A percentile compares a stretch with the other conserved stretches of the same genome.
These are phyloP conservation scores for Solanum dulcamara DNA, from an alignment of 257 asterid species.

Conservation along the genomic window DNA sequence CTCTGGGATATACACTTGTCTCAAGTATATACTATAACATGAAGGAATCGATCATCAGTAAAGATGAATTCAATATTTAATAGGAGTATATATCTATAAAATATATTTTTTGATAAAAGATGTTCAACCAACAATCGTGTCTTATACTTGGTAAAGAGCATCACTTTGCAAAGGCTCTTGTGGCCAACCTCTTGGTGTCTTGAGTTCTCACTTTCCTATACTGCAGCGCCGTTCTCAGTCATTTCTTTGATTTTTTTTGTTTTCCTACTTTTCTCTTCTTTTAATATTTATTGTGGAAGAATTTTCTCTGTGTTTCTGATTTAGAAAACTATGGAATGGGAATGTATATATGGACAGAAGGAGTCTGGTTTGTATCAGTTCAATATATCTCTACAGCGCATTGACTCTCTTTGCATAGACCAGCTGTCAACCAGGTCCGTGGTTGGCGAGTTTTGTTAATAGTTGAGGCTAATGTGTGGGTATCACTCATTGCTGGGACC, in stretches of 20 bases:
- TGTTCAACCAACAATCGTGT: too few relatives aligned
- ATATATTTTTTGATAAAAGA: too few relatives aligned
- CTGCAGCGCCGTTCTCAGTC: neutral
- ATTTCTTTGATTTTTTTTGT: neutral
- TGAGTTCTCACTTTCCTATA: neutral
- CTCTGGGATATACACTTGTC: neutral
- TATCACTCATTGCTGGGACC: neutral
- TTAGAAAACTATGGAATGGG: neutral
- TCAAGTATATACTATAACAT: neutral
- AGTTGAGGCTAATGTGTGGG: neutral
- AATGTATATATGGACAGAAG: neutral
- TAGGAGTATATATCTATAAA: too few relatives aligned
- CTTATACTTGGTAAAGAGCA: slow-evolving; percentile 22
- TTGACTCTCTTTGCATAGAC: neutral
- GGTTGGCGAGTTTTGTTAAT: neutral
- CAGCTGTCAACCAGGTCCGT: neutral
- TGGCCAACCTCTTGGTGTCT: slow-evolving; percentile 19
- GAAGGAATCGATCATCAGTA: neutral
- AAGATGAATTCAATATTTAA: neutral
- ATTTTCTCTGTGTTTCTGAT: neutral
- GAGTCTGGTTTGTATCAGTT: neutral
- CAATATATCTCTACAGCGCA: too few relatives aligned
- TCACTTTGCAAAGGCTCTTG: slow-evolving; percentile 24
- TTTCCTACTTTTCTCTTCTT: neutral
- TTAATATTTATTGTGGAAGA: neutral